phyloP scores from a whole-genome alignment of 139 green algal genomes.

The Axilococcus clingmanii region DNA sequence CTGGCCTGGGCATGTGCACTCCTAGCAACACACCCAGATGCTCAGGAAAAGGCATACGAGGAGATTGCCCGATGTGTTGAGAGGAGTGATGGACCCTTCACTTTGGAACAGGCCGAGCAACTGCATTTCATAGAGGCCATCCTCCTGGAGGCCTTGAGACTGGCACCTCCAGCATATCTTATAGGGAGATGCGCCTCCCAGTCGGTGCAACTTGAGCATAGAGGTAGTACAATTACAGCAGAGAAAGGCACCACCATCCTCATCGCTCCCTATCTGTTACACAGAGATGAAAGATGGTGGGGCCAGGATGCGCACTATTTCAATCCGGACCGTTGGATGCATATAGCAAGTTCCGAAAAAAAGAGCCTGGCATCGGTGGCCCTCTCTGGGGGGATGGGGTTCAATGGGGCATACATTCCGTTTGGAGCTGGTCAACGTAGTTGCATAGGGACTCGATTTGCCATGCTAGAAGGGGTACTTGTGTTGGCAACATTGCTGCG shows the following conservation, averaged over 20 bases:
- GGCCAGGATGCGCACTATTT: constrained; percentile 37
- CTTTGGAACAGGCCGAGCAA: constrained; percentile 51
- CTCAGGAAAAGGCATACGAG: constrained; percentile 28
- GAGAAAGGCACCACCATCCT: constrained; percentile 65
- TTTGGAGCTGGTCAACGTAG: constrained; percentile 70
- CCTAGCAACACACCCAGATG: constrained; percentile 59
- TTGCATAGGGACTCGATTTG: constrained; percentile 87
- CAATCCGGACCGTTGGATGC: constrained; percentile 55
- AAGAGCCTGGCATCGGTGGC: neutral
- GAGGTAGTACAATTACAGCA: constrained; percentile 14
- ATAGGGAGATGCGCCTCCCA: constrained; percentile 61
- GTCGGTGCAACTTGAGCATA: constrained; percentile 22
- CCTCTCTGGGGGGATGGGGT: constrained; percentile 34
- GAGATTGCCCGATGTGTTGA: constrained; percentile 22
- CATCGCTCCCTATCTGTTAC: constrained; percentile 70
- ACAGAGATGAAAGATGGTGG: constrained; percentile 39
- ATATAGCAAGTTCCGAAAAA: constrained; percentile 1
- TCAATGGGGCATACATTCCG: constrained; percentile 55
- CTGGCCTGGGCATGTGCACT: constrained; percentile 64
- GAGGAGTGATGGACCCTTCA: too few relatives aligned
- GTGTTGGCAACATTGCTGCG: constrained; percentile 55
- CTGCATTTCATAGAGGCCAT: constrained; percentile 57
- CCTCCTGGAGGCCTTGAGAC: constrained; percentile 73
- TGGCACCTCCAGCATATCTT: constrained; percentile 80
- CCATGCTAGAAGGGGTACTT: constrained; percentile 77